A percentile compares a stretch with the other conserved stretches of the same genome.
Conservation (phyloP, 164 flowering plant genomes). For the Tinospora cordifolia region DNA sequence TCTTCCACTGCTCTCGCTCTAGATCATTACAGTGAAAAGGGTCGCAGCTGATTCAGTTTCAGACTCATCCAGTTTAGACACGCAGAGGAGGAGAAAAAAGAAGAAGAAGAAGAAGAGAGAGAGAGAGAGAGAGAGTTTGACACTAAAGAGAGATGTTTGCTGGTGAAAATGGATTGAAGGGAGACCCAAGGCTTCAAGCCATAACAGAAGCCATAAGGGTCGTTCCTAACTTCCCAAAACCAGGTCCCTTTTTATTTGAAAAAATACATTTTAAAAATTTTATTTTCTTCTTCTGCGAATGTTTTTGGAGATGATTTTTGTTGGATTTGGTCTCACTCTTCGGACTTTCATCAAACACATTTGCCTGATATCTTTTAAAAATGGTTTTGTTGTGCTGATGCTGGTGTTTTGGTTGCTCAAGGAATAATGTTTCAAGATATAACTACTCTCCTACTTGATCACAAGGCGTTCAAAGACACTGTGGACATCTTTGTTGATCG, state of each 20-base stretch:
- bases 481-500: slow-evolving; percentile 84
- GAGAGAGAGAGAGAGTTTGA: neutral
- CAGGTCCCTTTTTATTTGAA: slow-evolving; percentile 40
- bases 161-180: slow-evolving; percentile 12
- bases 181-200: slow-evolving; percentile 17
- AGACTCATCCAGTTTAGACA: no score
- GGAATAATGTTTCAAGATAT: slow-evolving; percentile 98
- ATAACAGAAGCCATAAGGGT: slow-evolving; percentile 13
- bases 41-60: no score
- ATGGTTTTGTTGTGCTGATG: neutral
- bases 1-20: neutral
- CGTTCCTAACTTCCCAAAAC: slow-evolving; percentile 22
- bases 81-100: no score
- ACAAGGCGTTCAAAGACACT: slow-evolving; percentile 71
- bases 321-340: slow-evolving; percentile 5
- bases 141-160: slow-evolving; percentile 12
- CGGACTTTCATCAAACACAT: slow-evolving; percentile 8
- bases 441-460: slow-evolving; percentile 71
- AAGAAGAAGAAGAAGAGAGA: no score
- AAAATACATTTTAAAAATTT: no score
- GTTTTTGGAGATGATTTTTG: neutral
- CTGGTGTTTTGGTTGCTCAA: slow-evolving; percentile 15
- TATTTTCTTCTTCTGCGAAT: no score
- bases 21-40: no score
- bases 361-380: neutral